Evolutionary conservation across 331 rosid genomes (phyloP).

Genomic region (Acacia pycnantha): DNA sequence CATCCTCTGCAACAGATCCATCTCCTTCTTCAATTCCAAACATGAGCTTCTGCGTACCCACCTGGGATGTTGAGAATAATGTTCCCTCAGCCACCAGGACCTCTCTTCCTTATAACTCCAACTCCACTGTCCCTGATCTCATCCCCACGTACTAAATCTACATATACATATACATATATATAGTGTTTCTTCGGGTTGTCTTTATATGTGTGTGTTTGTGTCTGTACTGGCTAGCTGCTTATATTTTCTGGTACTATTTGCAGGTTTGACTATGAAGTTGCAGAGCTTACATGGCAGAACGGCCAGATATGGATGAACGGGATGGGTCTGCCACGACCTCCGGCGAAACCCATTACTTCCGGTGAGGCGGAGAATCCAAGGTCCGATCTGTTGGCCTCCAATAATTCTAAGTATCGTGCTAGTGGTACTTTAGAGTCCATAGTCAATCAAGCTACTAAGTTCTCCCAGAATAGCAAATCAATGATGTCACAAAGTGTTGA

Average conservation of each 20-base stretch:
- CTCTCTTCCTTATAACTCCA: slow-evolving; percentile 42
- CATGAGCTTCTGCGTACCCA: slow-evolving; percentile 85
- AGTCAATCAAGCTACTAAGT: slow-evolving; percentile 73
- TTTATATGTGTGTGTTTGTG: neutral
- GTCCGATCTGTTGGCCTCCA: neutral
- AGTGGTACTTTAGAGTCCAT: slow-evolving; percentile 87
- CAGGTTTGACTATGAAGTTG: slow-evolving; percentile 79
- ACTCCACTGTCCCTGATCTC: slow-evolving; percentile 49
- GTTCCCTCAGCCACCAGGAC: slow-evolving; percentile 26
- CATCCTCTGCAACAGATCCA: neutral
- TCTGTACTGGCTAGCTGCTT: neutral
- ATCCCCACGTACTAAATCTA: slow-evolving; percentile 42
- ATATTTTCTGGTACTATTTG: neutral
- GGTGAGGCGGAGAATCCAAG: neutral
- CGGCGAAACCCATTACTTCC: slow-evolving; percentile 23
- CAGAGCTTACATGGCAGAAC: slow-evolving; percentile 93
- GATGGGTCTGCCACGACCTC: slow-evolving; percentile 59
- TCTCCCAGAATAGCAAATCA: slow-evolving; percentile 29
- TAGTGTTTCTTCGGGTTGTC: neutral
- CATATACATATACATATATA: neutral
- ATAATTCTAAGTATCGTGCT: slow-evolving; percentile 29
- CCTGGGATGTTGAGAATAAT: slow-evolving; percentile 61
- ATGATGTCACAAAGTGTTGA: neutral
- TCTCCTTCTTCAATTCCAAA: slow-evolving; percentile 21
- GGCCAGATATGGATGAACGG: slow-evolving; percentile 87